Percentiles rank a stretch among this genome's conserved stretches.
Conservation (phyloP, 495 filamentous ascomycete genomes). For the Trichocladium uniseriatum region DNA sequence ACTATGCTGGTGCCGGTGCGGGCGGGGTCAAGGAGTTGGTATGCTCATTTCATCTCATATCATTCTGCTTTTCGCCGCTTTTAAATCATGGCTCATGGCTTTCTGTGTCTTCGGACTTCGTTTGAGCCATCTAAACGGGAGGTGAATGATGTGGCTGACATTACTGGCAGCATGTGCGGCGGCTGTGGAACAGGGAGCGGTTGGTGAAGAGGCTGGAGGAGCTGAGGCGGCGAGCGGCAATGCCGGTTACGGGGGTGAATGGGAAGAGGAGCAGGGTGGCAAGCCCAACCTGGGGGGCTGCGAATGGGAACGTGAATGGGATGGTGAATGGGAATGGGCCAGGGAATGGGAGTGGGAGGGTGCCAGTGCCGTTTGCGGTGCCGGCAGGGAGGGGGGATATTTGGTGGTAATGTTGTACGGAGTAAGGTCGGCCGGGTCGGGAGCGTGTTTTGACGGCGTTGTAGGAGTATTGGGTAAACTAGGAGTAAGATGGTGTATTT, state of each 20-base stretch:
- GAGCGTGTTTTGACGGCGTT: no score
- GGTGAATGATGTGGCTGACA: no score
- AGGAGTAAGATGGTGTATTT: not conserved
- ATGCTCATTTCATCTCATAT: no score
- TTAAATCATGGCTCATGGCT: no score
- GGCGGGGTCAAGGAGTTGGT: no score
- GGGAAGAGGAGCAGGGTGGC: not conserved
- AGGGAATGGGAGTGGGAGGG: not conserved
- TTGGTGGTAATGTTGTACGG: constrained; percentile 13
- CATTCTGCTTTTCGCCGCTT: no score
- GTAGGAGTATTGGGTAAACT: no score
- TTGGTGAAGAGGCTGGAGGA: constrained; percentile 20
- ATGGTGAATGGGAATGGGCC: not conserved
- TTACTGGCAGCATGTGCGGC: constrained; percentile 22
- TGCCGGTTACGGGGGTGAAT: not conserved
- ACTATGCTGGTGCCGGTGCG: no score
- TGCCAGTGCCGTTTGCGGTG: constrained; percentile 4
- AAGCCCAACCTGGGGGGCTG: constrained; percentile 1
- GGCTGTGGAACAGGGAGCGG: constrained; percentile 21
- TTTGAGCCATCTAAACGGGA: no score
- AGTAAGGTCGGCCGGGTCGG: no score
- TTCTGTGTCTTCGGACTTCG: no score
- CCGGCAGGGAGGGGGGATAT: constrained; percentile 4
- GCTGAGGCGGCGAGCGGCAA: constrained; percentile 5
- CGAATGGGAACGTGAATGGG: not conserved